These are phyloP conservation scores for Ephemerocybe angulata DNA, from an alignment of 768 basidiomycete genomes.

Conservation along the genomic window DNA sequence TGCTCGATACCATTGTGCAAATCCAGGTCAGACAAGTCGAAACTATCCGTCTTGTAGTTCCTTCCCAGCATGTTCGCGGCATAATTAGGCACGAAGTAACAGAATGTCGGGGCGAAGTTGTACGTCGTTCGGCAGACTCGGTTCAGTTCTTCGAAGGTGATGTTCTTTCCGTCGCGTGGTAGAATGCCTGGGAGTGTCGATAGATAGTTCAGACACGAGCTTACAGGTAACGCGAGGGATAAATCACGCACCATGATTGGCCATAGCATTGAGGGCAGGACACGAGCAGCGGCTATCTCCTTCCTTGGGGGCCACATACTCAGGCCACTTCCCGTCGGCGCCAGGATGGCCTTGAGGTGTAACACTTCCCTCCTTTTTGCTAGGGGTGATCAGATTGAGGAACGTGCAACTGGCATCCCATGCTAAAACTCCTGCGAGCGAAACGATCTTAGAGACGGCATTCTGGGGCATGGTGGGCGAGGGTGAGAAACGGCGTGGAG, in stretches of 20 bases:
- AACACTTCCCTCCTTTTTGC: constrained; percentile 49
- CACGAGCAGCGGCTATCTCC: constrained; percentile 72
- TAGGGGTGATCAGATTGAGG: constrained; percentile 49
- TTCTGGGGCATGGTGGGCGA: background rate
- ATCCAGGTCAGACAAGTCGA: constrained; percentile 65
- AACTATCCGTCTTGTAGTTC: constrained; percentile 53
- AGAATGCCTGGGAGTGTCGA: constrained; percentile 50
- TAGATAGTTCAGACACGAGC: background rate
- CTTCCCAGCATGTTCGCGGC: constrained; percentile 56
- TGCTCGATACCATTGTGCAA: constrained; percentile 77
- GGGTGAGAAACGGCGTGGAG: background rate
- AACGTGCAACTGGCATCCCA: constrained; percentile 55
- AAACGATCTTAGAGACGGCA: background rate
- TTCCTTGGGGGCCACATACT: constrained; percentile 52
- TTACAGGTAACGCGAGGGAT: background rate
- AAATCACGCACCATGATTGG: constrained; percentile 65
- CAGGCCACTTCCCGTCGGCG: constrained; percentile 63
- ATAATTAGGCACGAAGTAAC: constrained; percentile 59
- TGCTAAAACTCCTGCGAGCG: constrained; percentile 29
- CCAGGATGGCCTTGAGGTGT: constrained; percentile 55
- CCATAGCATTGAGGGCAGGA: constrained; percentile 76
- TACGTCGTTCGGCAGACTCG: constrained; percentile 49
- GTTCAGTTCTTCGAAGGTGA: constrained; percentile 54
- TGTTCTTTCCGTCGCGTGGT: constrained; percentile 63
- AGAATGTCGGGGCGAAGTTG: constrained; percentile 70